These are phyloP conservation scores for Yarrowia phangngaensis DNA, from an alignment of 805 yeast genomes.

Conservation along the genomic window DNA sequence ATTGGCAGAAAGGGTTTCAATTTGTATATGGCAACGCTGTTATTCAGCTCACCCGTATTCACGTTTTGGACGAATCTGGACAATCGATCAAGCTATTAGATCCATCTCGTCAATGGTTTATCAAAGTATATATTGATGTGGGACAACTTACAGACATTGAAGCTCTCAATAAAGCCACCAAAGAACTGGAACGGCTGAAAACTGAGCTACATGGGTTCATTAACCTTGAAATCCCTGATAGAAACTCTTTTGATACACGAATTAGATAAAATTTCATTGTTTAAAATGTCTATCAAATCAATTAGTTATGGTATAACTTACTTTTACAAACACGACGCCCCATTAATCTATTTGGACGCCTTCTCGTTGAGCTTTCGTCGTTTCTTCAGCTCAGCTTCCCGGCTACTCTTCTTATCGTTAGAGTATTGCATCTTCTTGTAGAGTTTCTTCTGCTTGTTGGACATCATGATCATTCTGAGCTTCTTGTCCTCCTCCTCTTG, in stretches of 20 bases:
- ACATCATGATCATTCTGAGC: conserved; percentile 94
- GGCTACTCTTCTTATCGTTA: conserved; percentile 71
- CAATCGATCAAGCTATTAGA: conserved; percentile 34
- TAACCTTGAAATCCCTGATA: conserved; percentile 67
- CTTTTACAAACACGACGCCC: conserved; percentile 11
- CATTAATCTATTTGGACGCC: conserved; percentile 28
- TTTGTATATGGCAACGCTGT: conserved; percentile 59
- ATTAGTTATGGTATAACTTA: conserved; percentile 15
- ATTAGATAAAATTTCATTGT: conserved; percentile 36
- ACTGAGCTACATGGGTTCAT: conserved; percentile 65
- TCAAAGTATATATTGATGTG: conserved; percentile 68
- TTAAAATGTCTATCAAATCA: conserved; percentile 15
- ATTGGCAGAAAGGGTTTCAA: conserved; percentile 57
- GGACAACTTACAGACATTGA: conserved; percentile 72
- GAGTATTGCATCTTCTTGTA: conserved; percentile 95
- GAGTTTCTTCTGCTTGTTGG: conserved; percentile 88
- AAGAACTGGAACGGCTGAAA: conserved; percentile 58
- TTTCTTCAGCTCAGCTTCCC: conserved; percentile 69
- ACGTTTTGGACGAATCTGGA: conserved; percentile 38
- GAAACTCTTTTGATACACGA: conserved; percentile 78
- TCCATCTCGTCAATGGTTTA: conserved; percentile 36
- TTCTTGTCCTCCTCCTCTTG: conserved; percentile 77
- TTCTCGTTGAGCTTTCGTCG: conserved; percentile 45
- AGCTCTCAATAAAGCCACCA: conserved; percentile 59
- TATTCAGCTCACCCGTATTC: conserved; percentile 51